Evolutionary conservation across 2,329 filamentous ascomycete species (phyloP), one percentile per base, ranked within the genome.

Genomic region (Lecanicillium sp.): DNA sequence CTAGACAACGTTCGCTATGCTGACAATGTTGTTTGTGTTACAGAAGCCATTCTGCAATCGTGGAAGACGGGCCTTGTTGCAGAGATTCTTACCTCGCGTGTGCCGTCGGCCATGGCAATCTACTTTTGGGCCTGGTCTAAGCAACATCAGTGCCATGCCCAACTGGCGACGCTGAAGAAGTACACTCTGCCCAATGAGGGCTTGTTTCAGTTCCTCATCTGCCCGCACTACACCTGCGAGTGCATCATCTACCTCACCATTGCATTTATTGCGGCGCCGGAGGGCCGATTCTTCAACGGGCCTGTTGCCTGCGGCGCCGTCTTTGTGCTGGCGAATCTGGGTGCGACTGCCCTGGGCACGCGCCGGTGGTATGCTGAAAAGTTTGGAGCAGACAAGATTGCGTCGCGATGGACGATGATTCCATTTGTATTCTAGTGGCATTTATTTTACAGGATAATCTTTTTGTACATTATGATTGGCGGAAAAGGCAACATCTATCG

Each of bases 141-240:
- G 46, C 92, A 98, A 57, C 75, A 90, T 58, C 70, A 76, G 47
- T 85, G 80, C 52, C 85, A 90, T 55, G 63, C 63, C 39, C 70
- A 89, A 50, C 71, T 92, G 15, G 77, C 80, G 30, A 72, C 73
- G 29, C 63, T 92, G 43, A 75, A 78, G 55, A 90, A 88, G 54
- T 96, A 98, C 60, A 84, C 83, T 9, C 69, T 96, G 17, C 90
- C 90, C 0, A 65, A 72, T 3, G 72, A 83, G 43, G 80, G 81
- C 3, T 63, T 83, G 41, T 98, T 96, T 59, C 67, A 68, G 32
- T 67, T 70, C 41, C 60, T 94, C 16, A 63, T 95, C 29, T 94
- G 85, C 50, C 88, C 92, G 14, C 92, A 98, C 62, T 98, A 96
- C 60, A 84, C 84, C 4, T 86, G 83, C 52, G 92, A 96, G 63